A percentile compares a stretch with the other conserved stretches of the same genome.
phyloP scores from a whole-genome alignment of 164 flowering plant genomes.

The Cinnamomum micranthum region DNA sequence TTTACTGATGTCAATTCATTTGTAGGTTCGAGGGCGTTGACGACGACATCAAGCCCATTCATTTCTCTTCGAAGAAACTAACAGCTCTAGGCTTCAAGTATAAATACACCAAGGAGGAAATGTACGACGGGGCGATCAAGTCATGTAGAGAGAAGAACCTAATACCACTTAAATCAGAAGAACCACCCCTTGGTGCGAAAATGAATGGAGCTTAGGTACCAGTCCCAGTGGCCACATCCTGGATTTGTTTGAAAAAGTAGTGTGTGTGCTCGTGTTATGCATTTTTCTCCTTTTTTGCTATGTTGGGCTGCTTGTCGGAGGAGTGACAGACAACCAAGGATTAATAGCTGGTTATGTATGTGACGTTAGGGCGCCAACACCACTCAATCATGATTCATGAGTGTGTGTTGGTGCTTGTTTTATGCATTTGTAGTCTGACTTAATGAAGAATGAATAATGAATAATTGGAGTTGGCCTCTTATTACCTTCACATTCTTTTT shows the following conservation, averaged over 20 bases:
- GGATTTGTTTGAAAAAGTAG: background rate
- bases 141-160: constrained; percentile 58
- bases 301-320: no score
- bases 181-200: background rate
- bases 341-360: no score
- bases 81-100: constrained; percentile 52
- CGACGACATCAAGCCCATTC: constrained; percentile 32
- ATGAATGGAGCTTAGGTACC: background rate
- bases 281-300: no score
- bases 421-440: background rate
- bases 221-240: background rate
- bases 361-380: no score
- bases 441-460: background rate
- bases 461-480: background rate
- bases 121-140: constrained; percentile 67
- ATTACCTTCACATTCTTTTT: background rate
- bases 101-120: constrained; percentile 68
- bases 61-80: constrained; percentile 66
- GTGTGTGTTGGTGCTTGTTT: no score
- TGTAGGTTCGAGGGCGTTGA: constrained; percentile 55
- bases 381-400: no score
- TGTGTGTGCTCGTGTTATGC: background rate
- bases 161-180: constrained; percentile 34
- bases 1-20: background rate
- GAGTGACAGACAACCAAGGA: no score